Evolutionary conservation across 371 early-diverging fungal genomes (phyloP).

Genomic region (Coemansia sp.): DNA sequence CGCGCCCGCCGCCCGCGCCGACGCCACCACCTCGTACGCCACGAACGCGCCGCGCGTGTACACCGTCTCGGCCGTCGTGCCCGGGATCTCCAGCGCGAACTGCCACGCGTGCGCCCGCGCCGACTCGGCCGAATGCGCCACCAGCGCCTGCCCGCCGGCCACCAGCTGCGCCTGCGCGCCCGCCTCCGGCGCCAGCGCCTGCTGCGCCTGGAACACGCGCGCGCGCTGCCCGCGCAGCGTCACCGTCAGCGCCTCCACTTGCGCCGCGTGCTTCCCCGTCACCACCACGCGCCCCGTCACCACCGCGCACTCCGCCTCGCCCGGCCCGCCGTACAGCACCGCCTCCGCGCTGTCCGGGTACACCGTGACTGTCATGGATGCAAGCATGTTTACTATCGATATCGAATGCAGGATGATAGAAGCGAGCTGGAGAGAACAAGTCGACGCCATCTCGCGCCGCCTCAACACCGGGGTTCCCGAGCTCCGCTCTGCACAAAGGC

Average conservation of each 20-base stretch:
- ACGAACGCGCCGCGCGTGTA: constrained; percentile 23
- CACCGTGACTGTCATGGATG: constrained; percentile 14
- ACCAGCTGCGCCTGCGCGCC: constrained; percentile 20
- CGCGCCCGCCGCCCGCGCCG: constrained; percentile 16
- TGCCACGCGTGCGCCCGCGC: constrained; percentile 37
- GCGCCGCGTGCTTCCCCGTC: constrained; percentile 6
- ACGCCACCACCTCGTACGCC: constrained; percentile 43
- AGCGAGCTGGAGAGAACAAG: background rate
- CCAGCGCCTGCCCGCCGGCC: constrained; percentile 11
- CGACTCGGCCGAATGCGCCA: background rate
- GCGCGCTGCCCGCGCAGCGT: constrained; percentile 36
- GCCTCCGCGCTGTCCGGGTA: constrained; percentile 29
- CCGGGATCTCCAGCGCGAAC: constrained; percentile 36
- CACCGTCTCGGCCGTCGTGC: constrained; percentile 39
- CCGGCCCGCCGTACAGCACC: constrained; percentile 37
- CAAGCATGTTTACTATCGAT: constrained; percentile 20
- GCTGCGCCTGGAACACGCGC: constrained; percentile 36
- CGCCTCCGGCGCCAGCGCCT: constrained; percentile 18
- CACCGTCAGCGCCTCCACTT: constrained; percentile 33
- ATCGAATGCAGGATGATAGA: background rate
- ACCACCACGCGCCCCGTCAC: constrained; percentile 39
- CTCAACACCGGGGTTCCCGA: background rate
- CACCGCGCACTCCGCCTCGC: constrained; percentile 23
- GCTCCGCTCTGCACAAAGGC: background rate
- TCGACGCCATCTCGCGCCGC: background rate